Base-by-base conservation (phyloP, 768 basidiomycete species). In the Collybia sordida region DNA sequence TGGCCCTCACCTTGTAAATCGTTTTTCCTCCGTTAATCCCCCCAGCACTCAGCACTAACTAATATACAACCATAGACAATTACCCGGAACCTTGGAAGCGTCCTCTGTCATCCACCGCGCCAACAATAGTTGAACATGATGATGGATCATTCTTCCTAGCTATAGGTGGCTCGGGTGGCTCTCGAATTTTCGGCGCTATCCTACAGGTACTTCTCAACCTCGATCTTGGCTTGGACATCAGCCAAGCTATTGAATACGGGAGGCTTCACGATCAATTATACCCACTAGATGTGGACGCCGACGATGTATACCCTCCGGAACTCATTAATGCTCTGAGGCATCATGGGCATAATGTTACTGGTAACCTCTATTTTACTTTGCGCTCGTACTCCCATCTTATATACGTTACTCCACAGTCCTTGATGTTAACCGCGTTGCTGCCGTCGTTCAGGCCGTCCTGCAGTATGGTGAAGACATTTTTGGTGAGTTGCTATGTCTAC, bases 81-180 rank as follows among this genome's bases (percentile, higher is more conserved):
- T 95, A 90, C 58, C 93, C 95, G 5, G 85, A 82, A 54, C 78
- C 91, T 2, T 83, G 88, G 6, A 98, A 98, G 67, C 86, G 93
- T 3, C 92, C 95, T 0, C 67, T 98, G 19, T 97, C 94, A 0
- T 97, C 94, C 1, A 97, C 79, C 0, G 65, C 76, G 2, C 88
- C 96, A 0, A 81, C 83, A 0, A 93, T 98, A 53, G 64, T 98
- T 8, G 92, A 97, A 60, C 59, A 90, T 54, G 63, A 68, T 0
- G 79, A 93, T 55, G 91, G 90, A 5, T 78, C 85, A 0, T 80
- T 95, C 53, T 84, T 82, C 60, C 69, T 86, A 12, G 82, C 84
- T 1, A 60, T 93, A 34, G 96, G 96, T 39, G 96, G 86, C 12
- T 85, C 93, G 0, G 96, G 96, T 6, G 95, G 96, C 22, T 83